These are phyloP conservation scores for Microbotryum lychnidis-dioicae DNA, from an alignment of 1,284 basidiomycete genomes.

Conservation along the genomic window DNA sequence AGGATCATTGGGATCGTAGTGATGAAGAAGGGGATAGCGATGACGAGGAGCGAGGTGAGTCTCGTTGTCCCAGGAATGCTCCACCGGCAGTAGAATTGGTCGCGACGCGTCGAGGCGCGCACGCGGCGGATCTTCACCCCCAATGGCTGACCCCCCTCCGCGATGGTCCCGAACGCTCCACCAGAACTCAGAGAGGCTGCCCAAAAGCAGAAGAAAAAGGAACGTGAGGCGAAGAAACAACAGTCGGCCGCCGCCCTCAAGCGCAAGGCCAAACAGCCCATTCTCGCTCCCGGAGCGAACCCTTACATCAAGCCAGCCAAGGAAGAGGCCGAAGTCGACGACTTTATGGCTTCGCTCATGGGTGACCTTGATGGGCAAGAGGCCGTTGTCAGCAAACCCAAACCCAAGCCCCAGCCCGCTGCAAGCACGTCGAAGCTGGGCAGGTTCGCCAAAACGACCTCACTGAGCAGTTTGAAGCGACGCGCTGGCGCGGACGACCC, in stretches of 20 bases:
- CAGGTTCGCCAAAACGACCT: neutral
- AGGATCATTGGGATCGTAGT: constrained; percentile 69
- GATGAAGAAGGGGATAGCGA: constrained; percentile 45
- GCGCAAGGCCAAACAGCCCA: constrained; percentile 37
- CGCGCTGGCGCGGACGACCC: constrained; percentile 14
- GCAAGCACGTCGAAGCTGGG: neutral
- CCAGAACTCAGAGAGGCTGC: neutral
- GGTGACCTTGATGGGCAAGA: constrained; percentile 52
- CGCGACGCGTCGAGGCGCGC: too few relatives aligned
- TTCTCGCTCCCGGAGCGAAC: constrained; percentile 44
- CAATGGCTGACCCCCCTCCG: too few relatives aligned
- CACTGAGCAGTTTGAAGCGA: constrained; percentile 12
- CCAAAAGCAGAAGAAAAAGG: constrained; percentile 30
- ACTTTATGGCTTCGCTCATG: constrained; percentile 74
- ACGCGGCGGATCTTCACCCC: too few relatives aligned
- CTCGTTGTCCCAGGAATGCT: neutral
- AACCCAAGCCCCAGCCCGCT: neutral
- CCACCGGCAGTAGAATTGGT: too few relatives aligned
- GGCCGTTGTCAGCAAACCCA: constrained; percentile 4
- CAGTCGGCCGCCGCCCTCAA: constrained; percentile 18
- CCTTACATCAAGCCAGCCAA: constrained; percentile 33
- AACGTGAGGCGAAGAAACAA: constrained; percentile 10
- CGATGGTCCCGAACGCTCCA: too few relatives aligned
- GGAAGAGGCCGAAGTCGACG: constrained; percentile 52
- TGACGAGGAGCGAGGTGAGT: constrained; percentile 40